These are phyloP conservation scores for Coemansia sp. DNA, from an alignment of 192 early-diverging fungal species.

Conservation along the genomic window DNA sequence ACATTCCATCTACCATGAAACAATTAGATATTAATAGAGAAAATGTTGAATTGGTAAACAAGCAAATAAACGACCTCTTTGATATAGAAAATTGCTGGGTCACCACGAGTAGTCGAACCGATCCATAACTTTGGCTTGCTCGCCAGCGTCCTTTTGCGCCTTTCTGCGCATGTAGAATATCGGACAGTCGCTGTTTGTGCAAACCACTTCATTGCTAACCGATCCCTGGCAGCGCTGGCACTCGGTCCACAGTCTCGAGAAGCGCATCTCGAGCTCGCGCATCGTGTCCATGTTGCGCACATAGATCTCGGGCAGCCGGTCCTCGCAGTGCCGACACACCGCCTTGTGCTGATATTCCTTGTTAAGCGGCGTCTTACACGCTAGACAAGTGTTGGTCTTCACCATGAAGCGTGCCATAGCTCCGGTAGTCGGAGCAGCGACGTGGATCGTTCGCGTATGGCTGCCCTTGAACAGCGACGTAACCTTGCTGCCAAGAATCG, in stretches of 20 bases:
- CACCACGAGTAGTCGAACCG: conserved; percentile 72
- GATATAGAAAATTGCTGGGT: background rate
- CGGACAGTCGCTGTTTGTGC: conserved; percentile 93
- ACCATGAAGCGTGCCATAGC: conserved; percentile 94
- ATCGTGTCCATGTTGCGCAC: conserved; percentile 67
- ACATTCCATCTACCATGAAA: too few relatives aligned
- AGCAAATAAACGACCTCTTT: too few relatives aligned
- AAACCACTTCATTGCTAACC: conserved; percentile 92
- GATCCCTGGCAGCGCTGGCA: conserved; percentile 96
- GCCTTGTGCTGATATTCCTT: conserved; percentile 63
- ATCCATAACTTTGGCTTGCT: conserved; percentile 67
- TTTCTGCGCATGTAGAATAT: conserved; percentile 99
- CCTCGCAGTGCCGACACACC: conserved; percentile 78
- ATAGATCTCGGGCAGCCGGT: conserved; percentile 74
- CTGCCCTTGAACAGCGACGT: conserved; percentile 74
- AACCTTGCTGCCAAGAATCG: conserved; percentile 88
- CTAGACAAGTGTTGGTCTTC: conserved; percentile 87
- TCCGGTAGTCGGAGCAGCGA: conserved; percentile 83
- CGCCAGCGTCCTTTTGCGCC: conserved; percentile 87
- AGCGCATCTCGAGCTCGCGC: conserved; percentile 73
- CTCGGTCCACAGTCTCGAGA: conserved; percentile 92
- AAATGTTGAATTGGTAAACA: too few relatives aligned
- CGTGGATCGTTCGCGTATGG: conserved; percentile 77
- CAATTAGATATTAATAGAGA: too few relatives aligned
- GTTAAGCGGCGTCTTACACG: conserved; percentile 84